Evolutionary conservation across 805 yeast genomes (phyloP).

Genomic region (Candida glaebosa): DNA sequence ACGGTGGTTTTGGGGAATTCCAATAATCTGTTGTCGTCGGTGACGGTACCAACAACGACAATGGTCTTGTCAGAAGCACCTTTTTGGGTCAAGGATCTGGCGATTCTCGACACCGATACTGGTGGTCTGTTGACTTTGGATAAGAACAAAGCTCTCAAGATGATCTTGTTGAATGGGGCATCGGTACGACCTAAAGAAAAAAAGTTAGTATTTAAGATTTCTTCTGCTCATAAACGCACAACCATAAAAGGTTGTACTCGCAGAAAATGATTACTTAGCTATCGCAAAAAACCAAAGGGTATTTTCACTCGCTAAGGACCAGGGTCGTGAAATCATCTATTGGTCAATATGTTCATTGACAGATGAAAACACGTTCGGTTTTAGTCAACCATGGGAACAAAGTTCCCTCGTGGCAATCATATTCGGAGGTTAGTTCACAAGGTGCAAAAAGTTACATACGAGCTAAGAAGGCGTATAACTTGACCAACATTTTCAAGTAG

Average conservation of each 20-base stretch:
- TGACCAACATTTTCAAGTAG: conserved; percentile 96
- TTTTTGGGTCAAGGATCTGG: conserved; percentile 74
- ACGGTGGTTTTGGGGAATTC: conserved; percentile 96
- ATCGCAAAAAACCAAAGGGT: neutral
- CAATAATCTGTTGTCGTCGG: conserved; percentile 93
- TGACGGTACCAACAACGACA: conserved; percentile 99
- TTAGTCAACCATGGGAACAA: no score
- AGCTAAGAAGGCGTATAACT: conserved; percentile 98
- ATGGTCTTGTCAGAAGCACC: conserved; percentile 89
- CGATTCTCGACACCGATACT: conserved; percentile 89
- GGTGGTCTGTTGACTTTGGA: conserved; percentile 99
- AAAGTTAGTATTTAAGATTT: conserved; percentile 27
- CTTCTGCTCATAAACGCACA: conserved; percentile 48
- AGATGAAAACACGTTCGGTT: neutral
- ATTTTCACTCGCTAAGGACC: conserved; percentile 7
- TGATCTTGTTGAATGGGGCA: conserved; percentile 97
- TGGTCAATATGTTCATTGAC: conserved; percentile 13
- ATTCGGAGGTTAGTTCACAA: neutral
- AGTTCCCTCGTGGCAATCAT: neutral
- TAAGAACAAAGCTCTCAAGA: conserved; percentile 91
- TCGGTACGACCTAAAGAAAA: conserved; percentile 82
- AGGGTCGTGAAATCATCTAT: no score
- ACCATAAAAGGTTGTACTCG: conserved; percentile 26
- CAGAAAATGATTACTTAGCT: conserved; percentile 22
- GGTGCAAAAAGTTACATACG: conserved; percentile 62